Base-by-base conservation (phyloP, 2,329 filamentous ascomycete genomes). In the Macrophomina tecta region DNA sequence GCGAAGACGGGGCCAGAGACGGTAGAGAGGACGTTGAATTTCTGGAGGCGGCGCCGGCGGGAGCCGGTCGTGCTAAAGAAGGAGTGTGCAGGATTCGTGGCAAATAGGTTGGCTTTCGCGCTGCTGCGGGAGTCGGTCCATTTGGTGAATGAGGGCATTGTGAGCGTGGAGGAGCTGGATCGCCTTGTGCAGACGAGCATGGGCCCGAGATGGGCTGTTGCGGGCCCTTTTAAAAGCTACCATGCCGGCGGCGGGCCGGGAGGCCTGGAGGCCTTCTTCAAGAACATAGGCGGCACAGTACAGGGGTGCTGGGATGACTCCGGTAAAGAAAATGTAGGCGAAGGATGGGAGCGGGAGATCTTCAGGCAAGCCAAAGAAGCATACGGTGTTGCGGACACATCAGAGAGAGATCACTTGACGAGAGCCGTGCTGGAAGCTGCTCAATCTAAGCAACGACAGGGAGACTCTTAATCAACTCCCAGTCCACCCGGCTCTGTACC, bases 201-300 rank as follows among this genome's bases (percentile, higher is more conserved):
- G 76, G 85, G 85, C 1, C 84, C 84, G 0, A 70, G 85, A 60
- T 87, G 85, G 85, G 81, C 83, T 8, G 81, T 85, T 6, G 82
- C 83, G 28, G 86, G 86, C 1, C 83, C 85, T 3, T 87, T 88
- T 72, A 85, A 85, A 73, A 84, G 83, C 58, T 88, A 88, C 75
- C 83, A 86, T 76, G 85, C 85, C 62, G 86, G 86, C 2, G 86
- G 86, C 11, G 86, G 86, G 2, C 77, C 80, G 11, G 82, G 80
- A 2, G 86, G 86, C 0, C 74, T 88, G 66, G 75, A 78, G 12
- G 82, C 79, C 0, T 87, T 88, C 67, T 80, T 88, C 70, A 78
- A 82, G 53, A 88, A 87, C 70, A 83, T 88, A 70, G 85, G 84
- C 5, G 81, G 80, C 11, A 87, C 85, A 0, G 82, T 88, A 63